Evolutionary conservation across 805 yeast species (phyloP).

Genomic region (Kodamaea kaohsiungensis): DNA sequence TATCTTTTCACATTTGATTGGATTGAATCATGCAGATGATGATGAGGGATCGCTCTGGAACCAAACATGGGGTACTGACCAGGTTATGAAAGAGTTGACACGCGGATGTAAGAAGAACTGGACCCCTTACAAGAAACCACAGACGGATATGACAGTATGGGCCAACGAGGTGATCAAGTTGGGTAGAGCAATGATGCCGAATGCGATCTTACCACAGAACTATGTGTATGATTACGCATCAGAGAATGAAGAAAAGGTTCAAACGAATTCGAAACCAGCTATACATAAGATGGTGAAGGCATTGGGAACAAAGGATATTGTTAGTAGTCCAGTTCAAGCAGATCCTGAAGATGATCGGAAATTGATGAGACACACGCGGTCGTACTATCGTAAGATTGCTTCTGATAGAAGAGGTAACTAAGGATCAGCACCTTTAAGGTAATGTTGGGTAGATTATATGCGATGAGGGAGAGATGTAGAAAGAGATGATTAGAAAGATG

Average conservation of each 20-base stretch:
- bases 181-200: slow-evolving; percentile 65
- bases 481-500: no score
- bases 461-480: no score
- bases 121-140: slow-evolving; percentile 57
- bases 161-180: slow-evolving; percentile 62
- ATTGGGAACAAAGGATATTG: slow-evolving; percentile 24
- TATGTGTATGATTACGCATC: slow-evolving; percentile 29
- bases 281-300: slow-evolving; percentile 37
- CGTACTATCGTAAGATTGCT: slow-evolving; percentile 19
- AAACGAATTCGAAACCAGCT: slow-evolving; percentile 10
- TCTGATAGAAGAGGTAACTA: not conserved
- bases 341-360: slow-evolving; percentile 29
- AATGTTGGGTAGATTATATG: no score
- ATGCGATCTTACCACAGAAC: slow-evolving; percentile 40
- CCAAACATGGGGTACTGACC: slow-evolving; percentile 61
- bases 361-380: slow-evolving; percentile 38
- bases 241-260: slow-evolving; percentile 15
- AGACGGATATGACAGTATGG: slow-evolving; percentile 56
- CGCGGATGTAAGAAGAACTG: slow-evolving; percentile 70
- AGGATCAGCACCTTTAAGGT: no score
- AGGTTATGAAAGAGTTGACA: slow-evolving; percentile 62
- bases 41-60: slow-evolving; percentile 50
- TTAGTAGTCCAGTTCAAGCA: slow-evolving; percentile 14
- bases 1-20: slow-evolving; percentile 74
- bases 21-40: slow-evolving; percentile 51